These are phyloP conservation scores for Trametes versicolor DNA, from an alignment of 1,284 basidiomycete genomes.

Conservation along the genomic window DNA sequence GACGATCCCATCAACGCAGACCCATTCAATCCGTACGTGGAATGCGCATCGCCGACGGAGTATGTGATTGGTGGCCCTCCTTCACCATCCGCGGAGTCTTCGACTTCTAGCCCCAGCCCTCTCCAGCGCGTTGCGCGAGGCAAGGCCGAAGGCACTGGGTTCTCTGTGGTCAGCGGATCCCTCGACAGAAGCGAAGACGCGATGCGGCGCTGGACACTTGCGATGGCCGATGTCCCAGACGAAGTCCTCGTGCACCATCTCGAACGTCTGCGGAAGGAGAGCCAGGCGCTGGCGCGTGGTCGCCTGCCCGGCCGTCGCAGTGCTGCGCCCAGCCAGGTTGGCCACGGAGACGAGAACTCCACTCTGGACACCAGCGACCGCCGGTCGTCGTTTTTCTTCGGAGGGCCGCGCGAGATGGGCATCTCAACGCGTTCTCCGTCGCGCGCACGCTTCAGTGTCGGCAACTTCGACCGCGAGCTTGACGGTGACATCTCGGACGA, in stretches of 20 bases:
- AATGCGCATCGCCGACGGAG: slow-evolving; percentile 26
- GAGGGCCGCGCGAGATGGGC: slow-evolving; percentile 35
- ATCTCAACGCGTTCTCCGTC: slow-evolving; percentile 26
- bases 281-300: slow-evolving; percentile 29
- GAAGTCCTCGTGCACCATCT: slow-evolving; percentile 49
- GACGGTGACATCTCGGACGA: slow-evolving; percentile 36
- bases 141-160: slow-evolving; percentile 21
- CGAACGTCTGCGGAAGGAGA: slow-evolving; percentile 46
- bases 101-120: slow-evolving; percentile 17
- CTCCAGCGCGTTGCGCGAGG: slow-evolving; percentile 8
- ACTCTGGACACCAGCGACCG: slow-evolving; percentile 24
- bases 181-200: slow-evolving; percentile 34
- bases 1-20: slow-evolving; percentile 22
- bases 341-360: slow-evolving; percentile 30
- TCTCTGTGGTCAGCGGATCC: slow-evolving; percentile 32
- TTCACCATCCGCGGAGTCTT: slow-evolving; percentile 2
- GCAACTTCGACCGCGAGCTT: slow-evolving; percentile 35
- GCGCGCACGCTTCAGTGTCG: slow-evolving; percentile 39
- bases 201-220: slow-evolving; percentile 49
- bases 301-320: slow-evolving; percentile 31
- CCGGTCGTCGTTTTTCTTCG: slow-evolving; percentile 38
- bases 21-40: slow-evolving; percentile 38
- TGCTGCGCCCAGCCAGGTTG: slow-evolving; percentile 29
- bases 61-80: slow-evolving; percentile 1
- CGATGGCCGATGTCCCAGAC: slow-evolving; percentile 50